Percentiles rank a stretch among this genome's conserved stretches.
These are phyloP conservation scores for Verticillium zaregamsianum DNA, from an alignment of 2,329 filamentous ascomycete species.

Conservation along the genomic window DNA sequence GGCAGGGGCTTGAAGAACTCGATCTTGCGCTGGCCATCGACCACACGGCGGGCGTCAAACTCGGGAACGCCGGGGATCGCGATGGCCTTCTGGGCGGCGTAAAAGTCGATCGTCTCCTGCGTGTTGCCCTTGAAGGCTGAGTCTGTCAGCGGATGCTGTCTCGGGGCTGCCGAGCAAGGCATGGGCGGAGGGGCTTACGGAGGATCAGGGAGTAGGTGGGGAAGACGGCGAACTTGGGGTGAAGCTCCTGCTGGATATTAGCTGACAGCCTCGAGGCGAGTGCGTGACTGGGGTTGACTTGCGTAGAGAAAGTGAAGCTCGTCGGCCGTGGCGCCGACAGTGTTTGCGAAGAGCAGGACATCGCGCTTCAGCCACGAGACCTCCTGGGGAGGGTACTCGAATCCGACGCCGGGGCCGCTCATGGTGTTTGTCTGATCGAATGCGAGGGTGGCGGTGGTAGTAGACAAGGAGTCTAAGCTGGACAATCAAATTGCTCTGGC, in stretches of 20 bases:
- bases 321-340: constrained; percentile 78
- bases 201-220: constrained; percentile 84
- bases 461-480: background rate
- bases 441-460: background rate
- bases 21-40: constrained; percentile 81
- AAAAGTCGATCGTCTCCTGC: constrained; percentile 81
- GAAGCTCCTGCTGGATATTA: constrained; percentile 61
- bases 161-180: background rate
- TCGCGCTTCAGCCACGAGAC: constrained; percentile 88
- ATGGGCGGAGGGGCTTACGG: constrained; percentile 42
- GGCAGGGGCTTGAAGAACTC: constrained; percentile 75
- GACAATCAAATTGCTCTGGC: background rate
- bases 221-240: constrained; percentile 82
- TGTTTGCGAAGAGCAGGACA: constrained; percentile 83
- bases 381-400: constrained; percentile 71
- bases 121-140: constrained; percentile 71
- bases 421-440: constrained; percentile 4
- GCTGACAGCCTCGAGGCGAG: background rate
- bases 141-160: background rate
- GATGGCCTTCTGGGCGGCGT: constrained; percentile 60
- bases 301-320: constrained; percentile 94
- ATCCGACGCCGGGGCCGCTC: constrained; percentile 57
- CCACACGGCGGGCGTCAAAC: constrained; percentile 68
- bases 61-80: constrained; percentile 73
- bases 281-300: constrained; percentile 23